These are phyloP conservation scores for Elsinoe batatas DNA, from an alignment of 2,329 filamentous ascomycete genomes.

Conservation along the genomic window DNA sequence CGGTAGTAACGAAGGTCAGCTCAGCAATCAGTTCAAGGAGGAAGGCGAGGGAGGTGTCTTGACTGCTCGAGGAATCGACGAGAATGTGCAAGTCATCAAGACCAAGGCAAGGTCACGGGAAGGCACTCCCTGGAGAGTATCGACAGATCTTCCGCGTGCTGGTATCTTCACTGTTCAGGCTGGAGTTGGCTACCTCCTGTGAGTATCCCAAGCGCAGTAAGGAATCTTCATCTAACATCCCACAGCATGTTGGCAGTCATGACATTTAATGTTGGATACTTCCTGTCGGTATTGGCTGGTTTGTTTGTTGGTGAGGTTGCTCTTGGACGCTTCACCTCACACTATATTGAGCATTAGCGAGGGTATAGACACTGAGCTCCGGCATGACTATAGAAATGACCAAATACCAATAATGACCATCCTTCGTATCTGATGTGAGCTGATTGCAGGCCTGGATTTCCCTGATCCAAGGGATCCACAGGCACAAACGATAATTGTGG, in stretches of 20 bases:
- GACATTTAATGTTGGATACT: constrained; percentile 81
- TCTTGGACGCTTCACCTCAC: constrained; percentile 57
- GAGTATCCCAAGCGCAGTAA: constrained; percentile 34
- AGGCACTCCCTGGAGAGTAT: constrained; percentile 67
- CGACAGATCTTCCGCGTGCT: constrained; percentile 66
- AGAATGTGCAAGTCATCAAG: constrained; percentile 65
- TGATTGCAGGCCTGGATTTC: neutral
- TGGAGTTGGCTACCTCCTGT: constrained; percentile 81
- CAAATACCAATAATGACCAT: constrained; percentile 2
- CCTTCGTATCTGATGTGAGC: constrained; percentile 6
- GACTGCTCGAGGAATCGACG: constrained; percentile 68
- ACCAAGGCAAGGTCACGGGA: constrained; percentile 39
- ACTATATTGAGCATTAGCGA: constrained; percentile 20
- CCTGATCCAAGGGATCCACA: neutral
- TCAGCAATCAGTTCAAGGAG: constrained; percentile 18
- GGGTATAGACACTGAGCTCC: neutral
- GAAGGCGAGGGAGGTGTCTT: constrained; percentile 56
- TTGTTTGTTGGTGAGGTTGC: constrained; percentile 79
- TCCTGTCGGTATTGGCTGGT: constrained; percentile 65
- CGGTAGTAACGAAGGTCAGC: constrained; percentile 15
- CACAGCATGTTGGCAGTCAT: constrained; percentile 82
- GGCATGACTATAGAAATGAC: constrained; percentile 7
- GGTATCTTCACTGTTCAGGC: constrained; percentile 59
- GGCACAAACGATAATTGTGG: constrained; percentile 1
- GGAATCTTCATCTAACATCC: constrained; percentile 16